Conservation (phyloP, 2,329 filamentous ascomycete species). For the Pseudocercospora cruenta region DNA sequence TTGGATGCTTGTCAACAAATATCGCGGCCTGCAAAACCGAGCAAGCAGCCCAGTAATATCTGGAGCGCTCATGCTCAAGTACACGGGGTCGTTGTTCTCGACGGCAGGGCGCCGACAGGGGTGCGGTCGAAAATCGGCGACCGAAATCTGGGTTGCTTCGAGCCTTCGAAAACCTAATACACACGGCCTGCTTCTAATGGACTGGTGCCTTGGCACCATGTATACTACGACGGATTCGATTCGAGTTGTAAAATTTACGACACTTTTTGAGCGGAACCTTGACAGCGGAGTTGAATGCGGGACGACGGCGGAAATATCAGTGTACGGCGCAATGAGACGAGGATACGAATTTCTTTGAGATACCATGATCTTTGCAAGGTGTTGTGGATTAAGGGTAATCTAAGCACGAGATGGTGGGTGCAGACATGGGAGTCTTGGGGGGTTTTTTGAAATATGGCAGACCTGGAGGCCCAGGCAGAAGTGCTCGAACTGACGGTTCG, state of each 20-base stretch:
- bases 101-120: background rate
- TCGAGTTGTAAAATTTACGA: background rate
- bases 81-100: background rate
- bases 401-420: background rate
- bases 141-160: background rate
- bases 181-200: background rate
- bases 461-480: background rate
- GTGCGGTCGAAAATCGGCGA: background rate
- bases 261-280: background rate
- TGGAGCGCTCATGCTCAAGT: background rate
- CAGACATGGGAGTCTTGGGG: background rate
- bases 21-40: background rate
- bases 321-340: background rate
- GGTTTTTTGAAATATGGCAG: background rate
- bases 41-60: background rate
- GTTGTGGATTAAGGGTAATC: constrained; percentile 3
- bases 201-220: background rate
- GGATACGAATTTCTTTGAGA: constrained; percentile 21
- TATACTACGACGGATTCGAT: background rate
- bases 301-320: background rate
- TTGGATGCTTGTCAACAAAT: background rate
- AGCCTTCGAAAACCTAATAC: background rate
- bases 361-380: constrained; percentile 11
- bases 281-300: background rate
- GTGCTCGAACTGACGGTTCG: background rate